Base-by-base conservation (phyloP, 768 basidiomycete species). In the Suillus ampliporus region DNA sequence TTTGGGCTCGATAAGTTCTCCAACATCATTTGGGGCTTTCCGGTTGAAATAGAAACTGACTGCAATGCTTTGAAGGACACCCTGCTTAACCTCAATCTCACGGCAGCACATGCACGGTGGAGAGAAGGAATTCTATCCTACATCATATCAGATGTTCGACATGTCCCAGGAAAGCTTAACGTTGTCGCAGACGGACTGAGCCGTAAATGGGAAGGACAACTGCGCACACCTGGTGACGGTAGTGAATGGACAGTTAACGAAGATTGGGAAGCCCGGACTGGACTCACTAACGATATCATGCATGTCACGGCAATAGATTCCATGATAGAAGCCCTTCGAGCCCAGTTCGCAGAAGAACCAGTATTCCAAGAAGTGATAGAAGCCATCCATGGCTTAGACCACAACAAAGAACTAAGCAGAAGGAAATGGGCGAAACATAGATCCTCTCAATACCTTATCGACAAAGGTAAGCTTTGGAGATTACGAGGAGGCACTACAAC, bases 141-240 rank as follows among this genome's bases (percentile, higher is more conserved):
- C 44, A 43, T 69, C 21, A 71, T 77, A 38, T 57, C 62, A 0
- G 44, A n/a, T 0, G 46, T 67, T 0, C 11, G 58, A 11, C 76
- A 77, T 54, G 26, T 61, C 4, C 66, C 71, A 1, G 72, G 74
- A 0, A 51, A 17, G 14, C 48, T 64, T 4, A 77, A 76, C 41
- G 40, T 62, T 3, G 72, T 74, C 0, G 74, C 73, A 14, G 77
- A 79, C 57, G 72, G 72, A 0, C 46, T 80, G 4, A 79, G 76
- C 44, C 8, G 71, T 23, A 57, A 63, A 41, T 62, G 21, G 38
- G 74, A 72, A 47, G 72, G 63, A 0, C 19, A 9, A 43, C 21
- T 41, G 48, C 47, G 54, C 13, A 44, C 17, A 5, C 53, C 48
- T 4, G 71, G 65, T 0, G 75, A 79, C 46, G 71, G 77, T n/a